Conservation (phyloP, 495 filamentous ascomycete genomes). For the Neurospora pannonica region DNA sequence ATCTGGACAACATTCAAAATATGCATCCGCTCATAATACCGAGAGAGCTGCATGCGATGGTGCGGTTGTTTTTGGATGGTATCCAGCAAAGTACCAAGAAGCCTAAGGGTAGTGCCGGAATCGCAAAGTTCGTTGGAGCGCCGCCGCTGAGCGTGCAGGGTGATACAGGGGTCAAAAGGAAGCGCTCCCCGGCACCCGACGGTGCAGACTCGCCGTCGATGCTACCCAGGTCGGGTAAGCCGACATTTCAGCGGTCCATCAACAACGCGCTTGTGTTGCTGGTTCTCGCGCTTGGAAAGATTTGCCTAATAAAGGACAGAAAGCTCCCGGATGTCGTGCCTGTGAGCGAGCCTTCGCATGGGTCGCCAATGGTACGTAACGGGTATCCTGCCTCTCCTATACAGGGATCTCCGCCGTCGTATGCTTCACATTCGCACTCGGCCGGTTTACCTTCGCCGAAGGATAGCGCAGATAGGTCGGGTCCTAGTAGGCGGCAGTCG, state of each 20-base stretch:
- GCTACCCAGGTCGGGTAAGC: conserved; percentile 27
- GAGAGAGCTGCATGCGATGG: conserved; percentile 38
- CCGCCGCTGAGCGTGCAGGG: conserved; percentile 9
- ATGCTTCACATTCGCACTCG: conserved; percentile 27
- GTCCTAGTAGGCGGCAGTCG: conserved; percentile 33
- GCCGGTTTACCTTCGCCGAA: conserved; percentile 39
- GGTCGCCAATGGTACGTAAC: conserved; percentile 39
- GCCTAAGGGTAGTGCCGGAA: conserved; percentile 9
- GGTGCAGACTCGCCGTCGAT: conserved; percentile 21
- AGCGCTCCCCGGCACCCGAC: conserved; percentile 38
- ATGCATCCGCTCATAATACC: conserved; percentile 77
- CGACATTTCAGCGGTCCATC: conserved; percentile 45
- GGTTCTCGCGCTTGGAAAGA: conserved; percentile 76
- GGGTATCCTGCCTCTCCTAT: conserved; percentile 36
- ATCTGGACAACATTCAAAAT: conserved; percentile 69
- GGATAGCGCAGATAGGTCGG: conserved; percentile 29
- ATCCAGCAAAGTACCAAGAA: conserved; percentile 21
- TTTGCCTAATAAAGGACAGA: conserved; percentile 55
- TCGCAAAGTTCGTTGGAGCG: conserved; percentile 21
- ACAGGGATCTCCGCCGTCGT: conserved; percentile 40
- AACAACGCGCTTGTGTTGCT: conserved; percentile 72
- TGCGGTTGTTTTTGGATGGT: conserved; percentile 38
- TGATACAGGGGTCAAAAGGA: conserved; percentile 49
- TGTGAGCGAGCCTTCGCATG: conserved; percentile 31
- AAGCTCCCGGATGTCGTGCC: conserved; percentile 51